Base-by-base conservation (phyloP, 176 grass and related monocot species). In the Aegilops bicornis region DNA sequence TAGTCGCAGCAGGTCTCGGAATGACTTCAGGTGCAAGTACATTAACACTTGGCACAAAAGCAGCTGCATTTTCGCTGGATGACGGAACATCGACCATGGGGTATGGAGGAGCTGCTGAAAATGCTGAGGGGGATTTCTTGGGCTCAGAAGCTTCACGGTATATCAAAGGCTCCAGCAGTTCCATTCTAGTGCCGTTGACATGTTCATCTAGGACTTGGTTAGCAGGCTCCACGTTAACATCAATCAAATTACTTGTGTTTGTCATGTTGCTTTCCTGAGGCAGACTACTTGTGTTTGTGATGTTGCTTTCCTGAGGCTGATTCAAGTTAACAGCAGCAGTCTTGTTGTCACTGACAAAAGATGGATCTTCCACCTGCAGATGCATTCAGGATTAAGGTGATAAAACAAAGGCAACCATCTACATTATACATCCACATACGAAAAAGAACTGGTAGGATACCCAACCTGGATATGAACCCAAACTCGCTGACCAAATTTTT, bases 381-480 rank as follows among this genome's bases (percentile, higher is more conserved):
- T 64, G 77, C 48, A 82, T 30, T 56, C 69, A 76, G 15, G 50
- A 66, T 31, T 80, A 29, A 70, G 70, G 70, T 43, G 7, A 56
- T 40, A 32, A 78, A 64, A 71, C 22, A 86, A 79, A 79, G 47
- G 19, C 10, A 58, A 62, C 4, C 27, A 48, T 17, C 36, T 29
- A 48, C 8, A 76, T 42, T 31, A 71, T 20, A 47, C 33, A 62
- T 78, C 36, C 42, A 59, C 10, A 25, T 23, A 5, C 58, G 15
- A 25, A 85, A 85, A 89, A 77, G 39, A 12, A 78, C 88, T 60
- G 63, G 24, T 31, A 70, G 40, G 62, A 79, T 19, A 30, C 13
- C 14, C 47, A 70, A 99, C 97, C 94, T 94, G 94, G 79, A 99
- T 92, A 87, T 96, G 89, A 89, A 96, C 94, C 97, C 97, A 99